phyloP scores from a whole-genome alignment of 805 yeast species.

The Wickerhamomyces canadensis region DNA sequence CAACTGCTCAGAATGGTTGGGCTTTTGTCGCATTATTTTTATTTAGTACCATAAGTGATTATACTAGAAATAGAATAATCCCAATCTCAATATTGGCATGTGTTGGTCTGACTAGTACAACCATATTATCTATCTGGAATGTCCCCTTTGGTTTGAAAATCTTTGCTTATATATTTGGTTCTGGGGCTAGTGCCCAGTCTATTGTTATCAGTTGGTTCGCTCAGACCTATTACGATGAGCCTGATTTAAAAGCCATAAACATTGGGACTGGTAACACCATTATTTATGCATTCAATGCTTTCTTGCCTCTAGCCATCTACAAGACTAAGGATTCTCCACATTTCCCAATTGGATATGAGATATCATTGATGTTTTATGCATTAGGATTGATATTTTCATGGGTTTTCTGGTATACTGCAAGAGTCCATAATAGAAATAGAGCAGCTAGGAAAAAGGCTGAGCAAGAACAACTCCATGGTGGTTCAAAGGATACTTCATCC shows the following conservation, averaged over 20 bases:
- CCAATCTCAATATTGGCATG: not conserved
- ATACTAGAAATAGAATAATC: conserved; percentile 2
- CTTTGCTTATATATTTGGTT: conserved; percentile 4
- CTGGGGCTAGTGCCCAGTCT: conserved; percentile 3
- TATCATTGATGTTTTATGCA: conserved; percentile 3
- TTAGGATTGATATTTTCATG: conserved; percentile 1
- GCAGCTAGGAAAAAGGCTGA: not conserved
- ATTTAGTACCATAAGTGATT: conserved; percentile 3
- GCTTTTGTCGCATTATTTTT: not conserved
- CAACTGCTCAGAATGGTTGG: conserved; percentile 6
- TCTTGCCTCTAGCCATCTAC: conserved; percentile 4
- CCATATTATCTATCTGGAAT: conserved; percentile 3
- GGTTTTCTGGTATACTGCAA: conserved; percentile 4
- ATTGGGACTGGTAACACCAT: conserved; percentile 5
- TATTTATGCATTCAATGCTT: conserved; percentile 4
- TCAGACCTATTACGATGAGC: conserved; percentile 5
- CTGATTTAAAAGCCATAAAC: conserved; percentile 4
- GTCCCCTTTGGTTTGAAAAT: conserved; percentile 2
- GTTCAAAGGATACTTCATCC: too few species aligned
- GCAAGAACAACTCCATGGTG: too few species aligned
- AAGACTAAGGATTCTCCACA: conserved; percentile 4
- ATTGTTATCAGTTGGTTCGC: conserved; percentile 5
- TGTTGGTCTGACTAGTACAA: conserved; percentile 1
- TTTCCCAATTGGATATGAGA: conserved; percentile 3
- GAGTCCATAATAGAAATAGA: conserved; percentile 1